These are phyloP conservation scores for Xylariomycetidae sp. DNA, from an alignment of 2,329 filamentous ascomycete species.

Conservation along the genomic window DNA sequence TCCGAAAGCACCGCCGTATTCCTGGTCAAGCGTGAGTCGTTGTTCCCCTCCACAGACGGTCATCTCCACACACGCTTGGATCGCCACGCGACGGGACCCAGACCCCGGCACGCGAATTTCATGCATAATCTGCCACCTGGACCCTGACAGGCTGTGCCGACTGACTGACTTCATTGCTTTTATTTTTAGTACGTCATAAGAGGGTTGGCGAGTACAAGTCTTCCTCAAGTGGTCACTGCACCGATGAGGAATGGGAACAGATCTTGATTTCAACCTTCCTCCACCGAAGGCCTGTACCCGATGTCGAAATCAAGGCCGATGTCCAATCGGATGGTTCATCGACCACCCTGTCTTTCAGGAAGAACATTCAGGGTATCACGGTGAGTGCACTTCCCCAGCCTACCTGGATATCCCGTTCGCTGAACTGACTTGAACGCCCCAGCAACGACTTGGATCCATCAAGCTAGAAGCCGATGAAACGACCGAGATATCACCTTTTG, in stretches of 20 bases:
- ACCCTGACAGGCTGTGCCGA: slow-evolving; percentile 7
- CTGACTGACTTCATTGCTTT: slow-evolving; percentile 10
- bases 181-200: slow-evolving; percentile 50
- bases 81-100: slow-evolving; percentile 8
- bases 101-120: slow-evolving; percentile 15
- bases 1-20: slow-evolving; percentile 64
- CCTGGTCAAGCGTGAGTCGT: slow-evolving; percentile 49
- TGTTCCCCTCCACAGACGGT: neutral
- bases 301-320: slow-evolving; percentile 57
- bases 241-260: slow-evolving; percentile 61
- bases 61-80: slow-evolving; percentile 3
- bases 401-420: no score
- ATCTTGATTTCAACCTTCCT: slow-evolving; percentile 56
- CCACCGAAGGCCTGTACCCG: slow-evolving; percentile 40
- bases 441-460: slow-evolving; percentile 69
- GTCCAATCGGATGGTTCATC: slow-evolving; percentile 44
- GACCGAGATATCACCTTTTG: slow-evolving; percentile 56
- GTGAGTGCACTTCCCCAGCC: slow-evolving; percentile 38
- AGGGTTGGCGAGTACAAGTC: slow-evolving; percentile 47
- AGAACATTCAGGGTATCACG: slow-evolving; percentile 63
- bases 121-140: slow-evolving; percentile 14
- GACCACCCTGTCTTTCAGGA: slow-evolving; percentile 60
- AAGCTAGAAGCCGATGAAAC: slow-evolving; percentile 51
- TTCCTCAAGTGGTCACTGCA: slow-evolving; percentile 49
- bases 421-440: slow-evolving; percentile 8